These are phyloP conservation scores for Hexamita inflata DNA, from an alignment of 208 protist genomes.

Conservation along the genomic window DNA sequence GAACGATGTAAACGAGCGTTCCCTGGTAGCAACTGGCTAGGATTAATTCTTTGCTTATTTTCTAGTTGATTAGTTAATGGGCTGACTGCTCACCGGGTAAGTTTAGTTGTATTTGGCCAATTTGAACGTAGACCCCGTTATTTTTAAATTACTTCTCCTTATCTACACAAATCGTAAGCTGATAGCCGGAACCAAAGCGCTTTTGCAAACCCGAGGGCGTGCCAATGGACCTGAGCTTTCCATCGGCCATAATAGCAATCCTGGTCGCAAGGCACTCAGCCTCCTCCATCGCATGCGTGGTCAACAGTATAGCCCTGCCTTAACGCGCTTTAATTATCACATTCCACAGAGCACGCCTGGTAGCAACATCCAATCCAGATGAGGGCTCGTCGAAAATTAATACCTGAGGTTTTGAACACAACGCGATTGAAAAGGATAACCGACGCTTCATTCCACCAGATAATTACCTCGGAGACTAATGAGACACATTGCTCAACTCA, in stretches of 20 bases:
- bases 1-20: no score
- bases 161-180: no score
- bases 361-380: conserved; percentile 25
- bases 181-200: no score
- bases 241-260: conserved; percentile 56
- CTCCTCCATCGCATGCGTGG: conserved; percentile 52
- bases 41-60: no score
- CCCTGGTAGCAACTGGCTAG: no score
- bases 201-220: neutral
- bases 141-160: no score
- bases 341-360: conserved; percentile 22
- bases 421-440: conserved; percentile 55
- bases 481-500: neutral
- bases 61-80: no score
- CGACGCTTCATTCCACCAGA: conserved; percentile 57
- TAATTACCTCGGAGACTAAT: neutral
- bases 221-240: conserved; percentile 46
- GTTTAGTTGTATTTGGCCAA: no score
- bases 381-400: conserved; percentile 55
- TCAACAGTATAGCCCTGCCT: conserved; percentile 24
- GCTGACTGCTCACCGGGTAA: no score
- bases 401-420: conserved; percentile 52
- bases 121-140: no score
- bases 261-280: conserved; percentile 48
- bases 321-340: neutral